These are phyloP conservation scores for Globisporangium splendens DNA, from an alignment of 352 stramenopile genomes.

Conservation along the genomic window DNA sequence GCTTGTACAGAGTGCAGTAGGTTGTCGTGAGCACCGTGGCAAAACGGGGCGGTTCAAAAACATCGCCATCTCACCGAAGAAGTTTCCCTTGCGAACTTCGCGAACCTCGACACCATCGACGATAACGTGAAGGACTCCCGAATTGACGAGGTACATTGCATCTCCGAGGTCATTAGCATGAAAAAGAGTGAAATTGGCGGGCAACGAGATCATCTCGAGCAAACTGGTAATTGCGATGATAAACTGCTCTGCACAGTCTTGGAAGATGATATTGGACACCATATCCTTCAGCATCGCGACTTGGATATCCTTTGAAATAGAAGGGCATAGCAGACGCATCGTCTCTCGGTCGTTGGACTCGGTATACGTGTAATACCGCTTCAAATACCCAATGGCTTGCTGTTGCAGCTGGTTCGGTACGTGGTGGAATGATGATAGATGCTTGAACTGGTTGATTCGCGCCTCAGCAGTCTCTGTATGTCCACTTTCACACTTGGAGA, in stretches of 20 bases:
- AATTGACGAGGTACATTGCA: conserved; percentile 71
- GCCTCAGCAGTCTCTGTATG: conserved; percentile 45
- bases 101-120: conserved; percentile 56
- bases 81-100: conserved; percentile 52
- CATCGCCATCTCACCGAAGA: conserved; percentile 64
- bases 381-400: conserved; percentile 54
- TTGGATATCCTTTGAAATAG: conserved; percentile 63
- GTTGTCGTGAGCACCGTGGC: conserved; percentile 52
- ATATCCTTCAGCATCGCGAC: conserved; percentile 58
- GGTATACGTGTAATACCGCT: conserved; percentile 53
- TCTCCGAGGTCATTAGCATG: conserved; percentile 44
- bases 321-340: conserved; percentile 54
- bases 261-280: conserved; percentile 49
- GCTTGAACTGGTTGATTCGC: conserved; percentile 69
- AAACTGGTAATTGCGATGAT: conserved; percentile 61
- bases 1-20: conserved; percentile 63
- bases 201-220: conserved; percentile 60
- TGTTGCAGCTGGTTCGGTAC: conserved; percentile 46
- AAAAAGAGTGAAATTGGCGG: conserved; percentile 49
- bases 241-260: conserved; percentile 57
- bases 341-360: conserved; percentile 67
- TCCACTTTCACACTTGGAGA: conserved; percentile 71
- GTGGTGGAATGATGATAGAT: conserved; percentile 61
- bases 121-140: conserved; percentile 56
- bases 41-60: conserved; percentile 52